Percentiles rank a stretch among this genome's conserved stretches.
These are phyloP conservation scores for Chenopodium suecicum DNA, from an alignment of 148 eudicot species.

Conservation along the genomic window DNA sequence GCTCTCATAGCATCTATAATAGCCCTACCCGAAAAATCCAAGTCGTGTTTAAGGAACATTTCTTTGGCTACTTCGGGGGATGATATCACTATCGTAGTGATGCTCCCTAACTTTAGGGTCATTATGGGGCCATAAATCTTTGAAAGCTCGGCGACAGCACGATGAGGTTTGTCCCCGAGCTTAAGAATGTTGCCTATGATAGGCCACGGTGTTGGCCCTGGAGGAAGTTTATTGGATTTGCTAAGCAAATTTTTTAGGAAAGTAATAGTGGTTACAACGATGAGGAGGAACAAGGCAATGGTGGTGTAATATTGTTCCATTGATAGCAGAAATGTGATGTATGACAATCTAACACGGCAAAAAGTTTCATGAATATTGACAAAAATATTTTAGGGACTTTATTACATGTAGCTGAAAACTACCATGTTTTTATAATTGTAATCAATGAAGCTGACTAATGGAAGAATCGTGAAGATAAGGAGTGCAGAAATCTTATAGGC, in stretches of 20 bases:
- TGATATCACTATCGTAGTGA: conserved; percentile 35
- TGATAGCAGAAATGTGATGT: neutral
- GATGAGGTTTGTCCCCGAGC: conserved; percentile 42
- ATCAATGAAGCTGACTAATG: neutral
- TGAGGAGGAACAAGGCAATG: neutral
- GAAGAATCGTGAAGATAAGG: neutral
- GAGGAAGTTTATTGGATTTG: conserved; percentile 28
- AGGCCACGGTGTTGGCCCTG: conserved; percentile 46
- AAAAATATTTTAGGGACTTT: too few relatives aligned
- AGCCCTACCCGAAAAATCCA: conserved; percentile 21
- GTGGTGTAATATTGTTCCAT: conserved; percentile 15
- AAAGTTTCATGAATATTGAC: too few relatives aligned
- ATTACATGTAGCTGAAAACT: too few relatives aligned
- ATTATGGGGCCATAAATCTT: conserved; percentile 44
- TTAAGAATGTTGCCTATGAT: conserved; percentile 44
- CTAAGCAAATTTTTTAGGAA: neutral
- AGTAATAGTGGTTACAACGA: neutral
- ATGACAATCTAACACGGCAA: too few relatives aligned
- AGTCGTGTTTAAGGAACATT: conserved; percentile 29
- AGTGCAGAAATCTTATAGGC: neutral
- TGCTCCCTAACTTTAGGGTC: conserved; percentile 42
- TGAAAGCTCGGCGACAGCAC: conserved; percentile 32
- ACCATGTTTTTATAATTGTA: too few relatives aligned
- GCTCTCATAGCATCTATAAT: neutral
- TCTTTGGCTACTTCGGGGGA: conserved; percentile 30